Conservation (phyloP, 371 early-diverging fungal species). For the Mortierella polycephala region DNA sequence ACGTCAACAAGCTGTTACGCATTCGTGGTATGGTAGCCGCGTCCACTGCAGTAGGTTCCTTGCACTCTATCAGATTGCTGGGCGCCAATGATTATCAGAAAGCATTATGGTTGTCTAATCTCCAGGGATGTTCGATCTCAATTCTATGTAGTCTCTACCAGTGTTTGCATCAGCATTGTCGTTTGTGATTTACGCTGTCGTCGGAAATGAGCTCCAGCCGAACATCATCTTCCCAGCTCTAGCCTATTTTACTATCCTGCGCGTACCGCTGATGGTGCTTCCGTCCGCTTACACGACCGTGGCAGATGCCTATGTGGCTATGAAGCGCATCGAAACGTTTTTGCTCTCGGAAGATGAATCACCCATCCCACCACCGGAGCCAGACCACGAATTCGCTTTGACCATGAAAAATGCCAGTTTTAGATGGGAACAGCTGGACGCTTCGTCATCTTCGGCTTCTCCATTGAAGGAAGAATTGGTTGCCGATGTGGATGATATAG, state of each 20-base stretch:
- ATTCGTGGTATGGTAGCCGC: conserved; percentile 50
- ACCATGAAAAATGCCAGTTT: conserved; percentile 62
- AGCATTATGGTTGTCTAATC: too few species aligned
- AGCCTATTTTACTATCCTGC: conserved; percentile 58
- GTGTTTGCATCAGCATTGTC: conserved; percentile 60
- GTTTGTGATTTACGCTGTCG: conserved; percentile 48
- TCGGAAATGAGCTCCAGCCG: conserved; percentile 47
- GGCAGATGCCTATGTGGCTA: conserved; percentile 73
- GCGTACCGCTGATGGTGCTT: conserved; percentile 78
- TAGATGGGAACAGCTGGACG: conserved; percentile 62
- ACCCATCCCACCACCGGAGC: conserved; percentile 45
- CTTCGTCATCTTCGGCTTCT: conserved; percentile 14
- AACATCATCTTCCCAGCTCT: conserved; percentile 57
- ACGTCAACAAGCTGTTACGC: conserved; percentile 24
- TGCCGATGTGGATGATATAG: not conserved
- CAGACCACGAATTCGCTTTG: conserved; percentile 51
- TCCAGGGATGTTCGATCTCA: not conserved
- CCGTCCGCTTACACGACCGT: conserved; percentile 68
- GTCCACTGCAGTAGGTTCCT: conserved; percentile 36
- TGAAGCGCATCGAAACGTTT: conserved; percentile 68
- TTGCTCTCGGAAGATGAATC: conserved; percentile 74
- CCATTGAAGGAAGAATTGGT: conserved; percentile 4
- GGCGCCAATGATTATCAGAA: too few species aligned
- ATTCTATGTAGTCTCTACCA: conserved; percentile 59
- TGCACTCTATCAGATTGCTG: not conserved